phyloP scores from a whole-genome alignment of 1,139 yeast genomes.

The Lodderomyces parapsilosis region DNA sequence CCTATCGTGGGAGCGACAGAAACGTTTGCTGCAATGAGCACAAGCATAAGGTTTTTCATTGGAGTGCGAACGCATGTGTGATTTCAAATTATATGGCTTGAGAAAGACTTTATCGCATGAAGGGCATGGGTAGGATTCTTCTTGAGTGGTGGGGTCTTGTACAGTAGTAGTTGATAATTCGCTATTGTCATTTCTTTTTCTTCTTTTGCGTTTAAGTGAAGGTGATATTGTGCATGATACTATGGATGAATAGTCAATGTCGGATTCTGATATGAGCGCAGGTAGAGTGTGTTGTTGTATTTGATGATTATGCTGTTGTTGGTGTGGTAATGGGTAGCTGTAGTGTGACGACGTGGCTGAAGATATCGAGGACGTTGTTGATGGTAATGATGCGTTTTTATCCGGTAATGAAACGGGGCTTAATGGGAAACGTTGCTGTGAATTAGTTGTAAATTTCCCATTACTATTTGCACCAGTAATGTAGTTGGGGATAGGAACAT shows the following conservation, averaged over 20 bases:
- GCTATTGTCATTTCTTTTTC: conserved; percentile 14
- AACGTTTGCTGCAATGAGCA: conserved; percentile 45
- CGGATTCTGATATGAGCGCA: conserved; percentile 6
- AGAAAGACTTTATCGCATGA: conserved; percentile 51
- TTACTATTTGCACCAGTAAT: not conserved
- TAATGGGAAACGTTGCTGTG: conserved; percentile 13
- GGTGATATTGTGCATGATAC: conserved; percentile 40
- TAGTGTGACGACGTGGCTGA: conserved; percentile 4
- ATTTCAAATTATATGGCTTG: conserved; percentile 55
- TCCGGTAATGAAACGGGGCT: conserved; percentile 16
- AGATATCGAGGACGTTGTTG: conserved; percentile 2
- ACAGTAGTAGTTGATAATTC: not conserved
- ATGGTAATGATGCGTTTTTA: conserved; percentile 2
- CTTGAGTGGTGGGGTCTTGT: not conserved
- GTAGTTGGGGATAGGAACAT: not conserved
- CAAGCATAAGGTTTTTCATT: conserved; percentile 56
- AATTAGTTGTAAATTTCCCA: conserved; percentile 1
- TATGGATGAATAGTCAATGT: conserved; percentile 37
- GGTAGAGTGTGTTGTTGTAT: conserved; percentile 3
- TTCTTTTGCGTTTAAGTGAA: conserved; percentile 33
- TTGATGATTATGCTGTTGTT: conserved; percentile 1
- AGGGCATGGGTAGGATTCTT: conserved; percentile 37
- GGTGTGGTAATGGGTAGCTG: not conserved
- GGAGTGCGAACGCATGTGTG: conserved; percentile 57
- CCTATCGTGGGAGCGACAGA: conserved; percentile 58